A percentile compares a stretch with the other conserved stretches of the same genome.
These are phyloP conservation scores for Chlamydomonas sp. DNA, from an alignment of 139 green algal species.

Conservation along the genomic window DNA sequence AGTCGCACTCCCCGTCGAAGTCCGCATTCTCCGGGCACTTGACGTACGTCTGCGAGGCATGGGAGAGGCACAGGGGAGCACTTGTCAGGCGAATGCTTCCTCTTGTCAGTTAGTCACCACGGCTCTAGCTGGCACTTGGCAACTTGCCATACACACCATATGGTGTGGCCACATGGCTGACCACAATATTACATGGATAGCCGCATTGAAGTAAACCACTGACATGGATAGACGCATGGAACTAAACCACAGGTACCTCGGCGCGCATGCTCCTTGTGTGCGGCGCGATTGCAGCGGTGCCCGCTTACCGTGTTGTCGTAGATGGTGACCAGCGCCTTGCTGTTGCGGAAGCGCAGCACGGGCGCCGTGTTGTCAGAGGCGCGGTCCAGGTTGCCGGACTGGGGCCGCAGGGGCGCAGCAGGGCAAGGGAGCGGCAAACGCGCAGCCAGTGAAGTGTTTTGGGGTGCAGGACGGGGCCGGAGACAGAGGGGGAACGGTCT, in stretches of 20 bases:
- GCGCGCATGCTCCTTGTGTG: no score
- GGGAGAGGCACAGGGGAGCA: neutral
- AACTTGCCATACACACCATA: no score
- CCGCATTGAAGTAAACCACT: no score
- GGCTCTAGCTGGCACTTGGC: no score
- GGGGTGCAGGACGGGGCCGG: no score
- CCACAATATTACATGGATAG: no score
- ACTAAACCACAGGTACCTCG: no score
- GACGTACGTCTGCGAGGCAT: neutral
- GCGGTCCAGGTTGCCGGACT: neutral
- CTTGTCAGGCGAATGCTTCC: neutral
- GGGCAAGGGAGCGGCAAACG: neutral
- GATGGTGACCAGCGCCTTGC: neutral
- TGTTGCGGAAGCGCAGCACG: neutral
- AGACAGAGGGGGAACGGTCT: no score
- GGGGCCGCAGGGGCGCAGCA: neutral
- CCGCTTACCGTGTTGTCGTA: neutral
- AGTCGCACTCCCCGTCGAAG: conserved; percentile 18
- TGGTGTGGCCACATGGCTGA: no score
- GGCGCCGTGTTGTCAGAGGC: neutral
- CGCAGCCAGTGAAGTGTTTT: no score
- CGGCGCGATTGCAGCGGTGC: neutral
- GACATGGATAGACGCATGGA: no score
- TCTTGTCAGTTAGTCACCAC: no score
- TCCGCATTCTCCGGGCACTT: conserved; percentile 31